Conservation (phyloP, 495 filamentous ascomycete genomes). For the Amniculicola lignicola region DNA sequence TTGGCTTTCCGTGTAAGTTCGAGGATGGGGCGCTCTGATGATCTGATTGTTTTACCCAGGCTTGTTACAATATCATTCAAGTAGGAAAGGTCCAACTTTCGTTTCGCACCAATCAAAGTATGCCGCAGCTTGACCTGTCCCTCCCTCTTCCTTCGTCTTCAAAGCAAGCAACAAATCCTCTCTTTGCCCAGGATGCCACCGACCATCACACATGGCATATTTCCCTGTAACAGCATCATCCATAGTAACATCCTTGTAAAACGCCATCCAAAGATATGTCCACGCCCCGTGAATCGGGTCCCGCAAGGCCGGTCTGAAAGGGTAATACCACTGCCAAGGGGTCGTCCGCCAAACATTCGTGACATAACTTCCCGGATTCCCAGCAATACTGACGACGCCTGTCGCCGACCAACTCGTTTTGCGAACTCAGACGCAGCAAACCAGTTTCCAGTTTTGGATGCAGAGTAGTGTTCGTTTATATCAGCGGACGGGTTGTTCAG, state of each 20-base stretch:
- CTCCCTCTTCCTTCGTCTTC: constrained; percentile 16
- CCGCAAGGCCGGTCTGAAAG: neutral
- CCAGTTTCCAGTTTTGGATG: constrained; percentile 17
- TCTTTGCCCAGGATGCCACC: constrained; percentile 28
- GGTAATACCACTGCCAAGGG: constrained; percentile 11
- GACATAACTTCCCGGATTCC: constrained; percentile 11
- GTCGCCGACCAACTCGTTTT: constrained; percentile 1
- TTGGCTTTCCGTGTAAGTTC: no score
- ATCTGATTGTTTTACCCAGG: no score
- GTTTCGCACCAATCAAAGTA: constrained; percentile 17
- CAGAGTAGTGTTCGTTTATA: constrained; percentile 2
- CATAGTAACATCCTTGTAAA: constrained; percentile 10
- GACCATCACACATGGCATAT: constrained; percentile 16
- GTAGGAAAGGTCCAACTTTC: constrained; percentile 24
- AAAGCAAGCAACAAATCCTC: constrained; percentile 17
- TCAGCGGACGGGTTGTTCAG: constrained; percentile 2
- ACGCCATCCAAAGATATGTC: constrained; percentile 15
- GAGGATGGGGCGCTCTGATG: no score
- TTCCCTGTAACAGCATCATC: constrained; percentile 20
- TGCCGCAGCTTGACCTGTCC: constrained; percentile 14
- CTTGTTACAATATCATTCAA: no score
- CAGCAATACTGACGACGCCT: constrained; percentile 14
- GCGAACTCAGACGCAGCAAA: constrained; percentile 11
- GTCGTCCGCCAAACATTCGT: constrained; percentile 14
- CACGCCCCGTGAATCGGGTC: constrained; percentile 9